These are phyloP conservation scores for Pleurozium schreberi DNA, from an alignment of 225 moss, liverwort and hornwort genomes.

Conservation along the genomic window DNA sequence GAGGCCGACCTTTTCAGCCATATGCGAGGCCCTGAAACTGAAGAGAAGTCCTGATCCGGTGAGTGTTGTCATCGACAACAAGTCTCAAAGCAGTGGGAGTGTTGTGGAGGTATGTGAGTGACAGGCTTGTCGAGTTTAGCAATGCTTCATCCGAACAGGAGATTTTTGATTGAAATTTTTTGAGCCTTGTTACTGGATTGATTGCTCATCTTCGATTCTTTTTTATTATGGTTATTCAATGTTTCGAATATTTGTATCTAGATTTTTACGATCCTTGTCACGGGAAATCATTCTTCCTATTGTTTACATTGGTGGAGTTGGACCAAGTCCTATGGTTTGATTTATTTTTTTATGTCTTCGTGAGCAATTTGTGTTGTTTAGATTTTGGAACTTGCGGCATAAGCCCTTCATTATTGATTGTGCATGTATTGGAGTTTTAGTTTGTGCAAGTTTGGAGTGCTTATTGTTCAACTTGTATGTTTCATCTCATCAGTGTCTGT, in stretches of 20 bases:
- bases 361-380: too few relatives aligned
- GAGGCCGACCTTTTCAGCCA: background rate
- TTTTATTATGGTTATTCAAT: background rate
- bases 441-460: background rate
- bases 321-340: too few relatives aligned
- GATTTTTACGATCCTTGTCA: too few relatives aligned
- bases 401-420: background rate
- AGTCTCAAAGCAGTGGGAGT: background rate
- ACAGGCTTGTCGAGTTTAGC: too few relatives aligned
- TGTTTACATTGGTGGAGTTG: too few relatives aligned
- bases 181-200: accelerated
- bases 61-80: constrained; percentile 1
- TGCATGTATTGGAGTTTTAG: background rate
- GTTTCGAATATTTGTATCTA: accelerated
- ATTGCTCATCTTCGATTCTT: background rate
- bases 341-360: too few relatives aligned
- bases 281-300: too few relatives aligned
- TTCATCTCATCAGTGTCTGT: background rate
- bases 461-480: background rate
- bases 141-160: background rate
- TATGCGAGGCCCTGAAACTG: background rate
- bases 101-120: constrained; percentile 9
- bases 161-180: too few relatives aligned
- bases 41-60: background rate
- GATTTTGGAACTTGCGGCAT: too few relatives aligned